Evolutionary conservation across 116 monocot species (phyloP).

Genomic region (Dioscorea cayenensis): DNA sequence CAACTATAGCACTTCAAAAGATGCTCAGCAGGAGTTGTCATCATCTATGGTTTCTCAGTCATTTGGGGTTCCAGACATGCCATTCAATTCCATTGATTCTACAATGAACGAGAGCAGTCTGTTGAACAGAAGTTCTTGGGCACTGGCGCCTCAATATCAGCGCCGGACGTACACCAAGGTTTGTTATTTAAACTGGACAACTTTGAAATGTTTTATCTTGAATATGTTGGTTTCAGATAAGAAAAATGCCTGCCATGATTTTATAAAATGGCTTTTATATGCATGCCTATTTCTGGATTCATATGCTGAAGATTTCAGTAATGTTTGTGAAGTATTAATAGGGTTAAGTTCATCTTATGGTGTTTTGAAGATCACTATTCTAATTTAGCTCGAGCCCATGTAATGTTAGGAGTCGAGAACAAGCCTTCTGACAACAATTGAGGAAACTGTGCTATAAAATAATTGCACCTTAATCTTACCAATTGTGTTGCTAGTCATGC

Average conservation of each 20-base stretch:
- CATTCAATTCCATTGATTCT: slow-evolving; percentile 84
- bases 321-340: no score
- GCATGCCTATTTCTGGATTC: no score
- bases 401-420: no score
- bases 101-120: slow-evolving; percentile 54
- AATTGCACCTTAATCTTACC: no score
- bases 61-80: slow-evolving; percentile 72
- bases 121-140: slow-evolving; percentile 73
- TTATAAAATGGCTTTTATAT: no score
- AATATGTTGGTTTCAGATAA: background rate
- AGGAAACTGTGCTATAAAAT: no score
- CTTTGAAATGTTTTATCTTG: background rate
- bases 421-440: no score
- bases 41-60: slow-evolving; percentile 86
- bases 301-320: no score
- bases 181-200: background rate
- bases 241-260: background rate
- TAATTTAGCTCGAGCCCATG: no score
- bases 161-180: slow-evolving; percentile 87
- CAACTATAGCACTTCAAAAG: slow-evolving; percentile 51
- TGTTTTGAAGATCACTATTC: no score
- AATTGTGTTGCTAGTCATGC: no score
- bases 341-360: no score
- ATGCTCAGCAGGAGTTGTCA: slow-evolving; percentile 69
- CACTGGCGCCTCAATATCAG: slow-evolving; percentile 40